These are phyloP conservation scores for Nannizziopsis barbatae DNA, from an alignment of 2,329 filamentous ascomycete genomes.

Conservation along the genomic window DNA sequence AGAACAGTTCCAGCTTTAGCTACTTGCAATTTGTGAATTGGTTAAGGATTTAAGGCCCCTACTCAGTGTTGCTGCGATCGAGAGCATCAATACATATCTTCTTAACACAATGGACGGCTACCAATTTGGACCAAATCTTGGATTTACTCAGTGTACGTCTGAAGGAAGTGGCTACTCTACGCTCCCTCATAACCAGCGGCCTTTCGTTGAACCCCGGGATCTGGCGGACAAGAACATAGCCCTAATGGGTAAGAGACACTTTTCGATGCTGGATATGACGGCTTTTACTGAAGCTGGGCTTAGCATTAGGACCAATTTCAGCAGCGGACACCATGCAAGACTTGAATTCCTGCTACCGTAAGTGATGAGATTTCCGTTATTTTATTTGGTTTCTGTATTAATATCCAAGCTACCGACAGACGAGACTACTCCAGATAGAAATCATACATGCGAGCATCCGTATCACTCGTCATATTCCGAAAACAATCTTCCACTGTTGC, in stretches of 20 bases:
- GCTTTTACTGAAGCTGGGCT: background rate
- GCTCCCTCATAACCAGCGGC: too few relatives aligned
- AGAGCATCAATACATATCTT: too few relatives aligned
- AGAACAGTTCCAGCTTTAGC: too few relatives aligned
- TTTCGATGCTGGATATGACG: background rate
- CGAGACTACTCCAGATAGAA: conserved; percentile 1
- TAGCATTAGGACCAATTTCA: background rate
- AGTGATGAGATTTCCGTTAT: background rate
- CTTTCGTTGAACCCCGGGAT: background rate
- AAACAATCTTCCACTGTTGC: conserved; percentile 18
- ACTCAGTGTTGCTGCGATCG: too few relatives aligned
- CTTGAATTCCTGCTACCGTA: conserved; percentile 1
- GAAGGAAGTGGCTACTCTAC: too few relatives aligned
- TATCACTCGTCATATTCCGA: conserved; percentile 18
- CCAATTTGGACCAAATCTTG: too few relatives aligned
- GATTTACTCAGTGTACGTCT: too few relatives aligned
- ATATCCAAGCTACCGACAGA: background rate
- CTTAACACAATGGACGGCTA: too few relatives aligned
- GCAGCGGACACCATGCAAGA: background rate
- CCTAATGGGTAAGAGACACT: background rate
- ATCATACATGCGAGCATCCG: conserved; percentile 21
- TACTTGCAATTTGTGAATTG: too few relatives aligned
- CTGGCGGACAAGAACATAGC: background rate
- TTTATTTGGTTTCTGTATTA: background rate
- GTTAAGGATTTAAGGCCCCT: too few relatives aligned